Evolutionary conservation across 345 rosid species (phyloP).

Genomic region (Cochlearia excelsa): DNA sequence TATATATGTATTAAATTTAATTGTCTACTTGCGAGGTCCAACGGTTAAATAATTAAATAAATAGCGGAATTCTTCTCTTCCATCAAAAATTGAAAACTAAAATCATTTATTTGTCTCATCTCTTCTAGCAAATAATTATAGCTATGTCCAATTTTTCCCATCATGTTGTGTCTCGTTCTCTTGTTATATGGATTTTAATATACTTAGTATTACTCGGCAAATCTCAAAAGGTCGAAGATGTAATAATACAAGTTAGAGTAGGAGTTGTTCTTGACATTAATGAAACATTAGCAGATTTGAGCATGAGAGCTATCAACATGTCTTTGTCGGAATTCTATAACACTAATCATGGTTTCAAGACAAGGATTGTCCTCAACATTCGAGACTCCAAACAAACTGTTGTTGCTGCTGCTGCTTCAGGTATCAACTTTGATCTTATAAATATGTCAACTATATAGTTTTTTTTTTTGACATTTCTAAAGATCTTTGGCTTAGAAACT

Average conservation of each 20-base stretch:
- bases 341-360: conserved; percentile 18
- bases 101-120: neutral
- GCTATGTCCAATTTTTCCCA: conserved; percentile 13
- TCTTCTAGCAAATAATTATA: conserved; percentile 1
- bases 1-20: neutral
- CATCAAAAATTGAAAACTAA: neutral
- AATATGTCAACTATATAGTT: too few relatives aligned
- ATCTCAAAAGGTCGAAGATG: conserved; percentile 15
- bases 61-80: conserved; percentile 5
- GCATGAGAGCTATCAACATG: conserved; percentile 29
- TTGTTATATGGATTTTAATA: conserved; percentile 11
- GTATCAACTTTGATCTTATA: conserved; percentile 5
- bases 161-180: conserved; percentile 15
- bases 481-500: too few relatives aligned
- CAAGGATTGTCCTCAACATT: conserved; percentile 29
- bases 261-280: conserved; percentile 39
- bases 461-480: too few relatives aligned
- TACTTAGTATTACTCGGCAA: conserved; percentile 14
- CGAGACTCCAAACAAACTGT: conserved; percentile 32
- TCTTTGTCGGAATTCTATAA: conserved; percentile 37
- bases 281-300: conserved; percentile 18
- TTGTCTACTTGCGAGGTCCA: conserved; percentile 22
- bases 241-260: conserved; percentile 28
- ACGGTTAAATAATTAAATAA: neutral
- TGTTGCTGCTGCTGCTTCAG: conserved; percentile 43